A percentile compares a stretch with the other conserved stretches of the same genome.
Conservation (phyloP, 169 alveolate genomes). For the Eimeria tenella region DNA sequence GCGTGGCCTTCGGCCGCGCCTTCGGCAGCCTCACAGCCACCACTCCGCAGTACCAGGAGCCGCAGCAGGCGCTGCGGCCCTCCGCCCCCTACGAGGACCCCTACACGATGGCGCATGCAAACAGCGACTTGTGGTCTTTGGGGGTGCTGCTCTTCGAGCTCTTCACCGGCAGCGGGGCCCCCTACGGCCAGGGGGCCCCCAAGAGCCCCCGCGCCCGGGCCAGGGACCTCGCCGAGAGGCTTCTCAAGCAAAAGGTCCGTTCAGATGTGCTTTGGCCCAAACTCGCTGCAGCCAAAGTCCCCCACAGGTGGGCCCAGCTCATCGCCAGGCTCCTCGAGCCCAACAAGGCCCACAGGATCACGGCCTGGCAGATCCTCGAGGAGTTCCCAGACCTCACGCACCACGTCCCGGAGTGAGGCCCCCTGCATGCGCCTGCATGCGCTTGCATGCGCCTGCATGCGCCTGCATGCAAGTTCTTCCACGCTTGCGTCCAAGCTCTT, state of each 20-base stretch:
- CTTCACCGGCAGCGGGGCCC: neutral
- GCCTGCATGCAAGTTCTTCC: too few species aligned
- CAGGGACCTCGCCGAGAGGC: neutral
- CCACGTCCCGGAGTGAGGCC: too few species aligned
- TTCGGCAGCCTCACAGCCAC: neutral
- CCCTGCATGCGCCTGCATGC: too few species aligned
- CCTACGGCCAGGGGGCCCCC: neutral
- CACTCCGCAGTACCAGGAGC: conserved; percentile 23
- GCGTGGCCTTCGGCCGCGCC: conserved; percentile 17
- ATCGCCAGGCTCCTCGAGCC: conserved; percentile 24
- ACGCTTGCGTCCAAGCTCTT: too few species aligned
- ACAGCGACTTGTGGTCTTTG: conserved; percentile 53
- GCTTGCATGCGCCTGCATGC: too few species aligned
- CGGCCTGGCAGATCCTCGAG: neutral
- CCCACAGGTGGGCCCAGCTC: neutral
- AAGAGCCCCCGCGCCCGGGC: neutral
- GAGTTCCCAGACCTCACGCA: conserved; percentile 10
- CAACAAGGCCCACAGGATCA: neutral
- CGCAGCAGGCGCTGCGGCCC: neutral
- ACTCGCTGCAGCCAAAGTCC: neutral
- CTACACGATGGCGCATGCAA: neutral
- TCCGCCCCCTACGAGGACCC: neutral
- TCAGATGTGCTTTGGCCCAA: neutral
- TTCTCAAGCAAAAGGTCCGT: neutral
- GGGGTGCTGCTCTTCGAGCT: conserved; percentile 36